Conservation (phyloP, 2,329 filamentous ascomycete species). For the Microsporum ferrugineum region DNA sequence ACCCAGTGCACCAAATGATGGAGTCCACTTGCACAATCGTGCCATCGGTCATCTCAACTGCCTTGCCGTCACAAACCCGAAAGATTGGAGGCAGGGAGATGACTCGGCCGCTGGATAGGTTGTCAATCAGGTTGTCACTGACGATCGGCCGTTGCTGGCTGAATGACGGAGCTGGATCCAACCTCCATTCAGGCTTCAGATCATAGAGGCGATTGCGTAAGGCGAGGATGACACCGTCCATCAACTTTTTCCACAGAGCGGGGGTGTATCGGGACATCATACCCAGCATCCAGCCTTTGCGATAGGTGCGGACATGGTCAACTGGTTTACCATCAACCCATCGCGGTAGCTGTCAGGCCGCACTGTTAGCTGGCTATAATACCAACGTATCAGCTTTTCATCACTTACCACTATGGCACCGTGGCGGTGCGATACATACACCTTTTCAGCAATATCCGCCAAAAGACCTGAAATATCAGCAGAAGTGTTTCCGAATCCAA, state of each 20-base stretch:
- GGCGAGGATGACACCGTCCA: neutral
- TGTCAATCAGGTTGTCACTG: neutral
- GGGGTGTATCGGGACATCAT: neutral
- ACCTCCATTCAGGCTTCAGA: neutral
- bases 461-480: neutral
- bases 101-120: neutral
- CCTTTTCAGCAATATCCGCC: neutral
- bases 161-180: neutral
- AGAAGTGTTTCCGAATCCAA: neutral
- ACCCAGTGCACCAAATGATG: constrained; percentile 4
- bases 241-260: neutral
- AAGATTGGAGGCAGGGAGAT: neutral
- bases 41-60: neutral
- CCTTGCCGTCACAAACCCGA: neutral
- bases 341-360: neutral
- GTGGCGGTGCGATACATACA: neutral
- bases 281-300: constrained; percentile 1
- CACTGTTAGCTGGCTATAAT: too few relatives aligned
- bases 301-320: neutral
- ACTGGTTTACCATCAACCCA: neutral
- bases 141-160: neutral
- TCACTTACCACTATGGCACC: neutral
- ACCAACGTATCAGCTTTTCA: neutral
- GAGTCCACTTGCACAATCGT: neutral
- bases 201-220: neutral